Base-by-base conservation (phyloP, 106 monocot species). In the Dactylorhiza incarnata region DNA sequence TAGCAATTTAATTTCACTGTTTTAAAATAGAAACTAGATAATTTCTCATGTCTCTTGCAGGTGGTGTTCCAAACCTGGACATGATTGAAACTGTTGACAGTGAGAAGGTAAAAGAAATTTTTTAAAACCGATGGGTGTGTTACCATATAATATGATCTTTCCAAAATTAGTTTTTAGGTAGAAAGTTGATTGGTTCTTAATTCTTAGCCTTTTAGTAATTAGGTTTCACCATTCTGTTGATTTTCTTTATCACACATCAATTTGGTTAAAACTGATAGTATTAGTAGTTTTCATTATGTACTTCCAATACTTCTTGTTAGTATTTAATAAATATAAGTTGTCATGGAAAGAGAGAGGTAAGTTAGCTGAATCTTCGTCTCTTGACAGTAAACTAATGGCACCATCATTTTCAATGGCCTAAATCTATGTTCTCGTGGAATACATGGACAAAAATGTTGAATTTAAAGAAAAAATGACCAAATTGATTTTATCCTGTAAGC, bases 41-140 rank as follows among this genome's bases (percentile, higher is more conserved):
- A 44, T 48, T 53, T 74, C 45, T 69, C 6, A 46, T 72, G 72
- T 74, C 19, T 68, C 45, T 20, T 83, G 63, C 81, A 96, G 96
- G 90, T 84, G 76, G 82, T 58, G 96, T 96, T 11, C 93, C 93
- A 46, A 93, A 93, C 74, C 93, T 96, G 53, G 81, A 87, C 76
- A 96, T 96, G 89, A 89, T 96, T 74, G 93, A 96, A 79, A 93
- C 82, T 72, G 96, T 96, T 48, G 93, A 93, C 78, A 81, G 91
- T 91, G 82, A 86, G 77, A 96, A 96, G 96, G 93, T 96, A 83
- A 74, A 37, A 37, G 37, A 37, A 37, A 37, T 37, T 37, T 19
- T 44, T 61, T 75, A 29, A 49, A 51, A 58, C 37, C 47, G 26
- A 25, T 1, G 7, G 22, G 24, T 24, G 22, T 26, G 65, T 14